Conservation (phyloP, 305 asterid genomes). For the Solanum hybrid region DNA sequence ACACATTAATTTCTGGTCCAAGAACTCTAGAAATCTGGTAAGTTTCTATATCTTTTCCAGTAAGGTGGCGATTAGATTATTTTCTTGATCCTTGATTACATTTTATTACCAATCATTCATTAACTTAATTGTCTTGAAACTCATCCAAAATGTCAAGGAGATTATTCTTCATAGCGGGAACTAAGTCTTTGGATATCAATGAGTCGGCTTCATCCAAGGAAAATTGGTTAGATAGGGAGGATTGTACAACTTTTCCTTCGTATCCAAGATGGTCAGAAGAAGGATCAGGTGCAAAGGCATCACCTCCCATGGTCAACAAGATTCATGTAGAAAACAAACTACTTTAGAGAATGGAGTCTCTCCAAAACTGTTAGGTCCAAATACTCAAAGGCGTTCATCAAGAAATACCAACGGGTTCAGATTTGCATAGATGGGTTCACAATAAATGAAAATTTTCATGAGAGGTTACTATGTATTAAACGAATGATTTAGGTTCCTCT, state of each 20-base stretch:
- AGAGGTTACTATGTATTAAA: background rate
- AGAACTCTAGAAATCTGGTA: background rate
- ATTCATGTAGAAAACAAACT: background rate
- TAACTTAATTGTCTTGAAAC: background rate
- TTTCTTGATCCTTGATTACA: background rate
- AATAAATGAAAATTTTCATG: background rate
- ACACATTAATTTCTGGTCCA: background rate
- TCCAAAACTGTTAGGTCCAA: background rate
- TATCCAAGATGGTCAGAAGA: background rate
- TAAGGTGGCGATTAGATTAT: background rate
- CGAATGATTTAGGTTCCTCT: background rate
- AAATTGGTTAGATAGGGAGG: background rate
- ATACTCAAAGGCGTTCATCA: background rate
- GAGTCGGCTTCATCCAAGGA: background rate
- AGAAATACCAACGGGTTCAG: background rate
- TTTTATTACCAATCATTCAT: background rate
- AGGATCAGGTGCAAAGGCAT: background rate
- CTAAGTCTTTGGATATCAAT: background rate
- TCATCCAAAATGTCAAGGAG: background rate
- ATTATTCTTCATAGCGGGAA: background rate
- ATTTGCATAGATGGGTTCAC: background rate
- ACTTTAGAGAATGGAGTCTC: background rate
- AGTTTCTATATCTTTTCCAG: background rate
- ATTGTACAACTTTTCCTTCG: background rate
- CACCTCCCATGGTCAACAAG: background rate